phyloP scores from a whole-genome alignment of 1,284 basidiomycete species.

The Afroboletus lepidellus region DNA sequence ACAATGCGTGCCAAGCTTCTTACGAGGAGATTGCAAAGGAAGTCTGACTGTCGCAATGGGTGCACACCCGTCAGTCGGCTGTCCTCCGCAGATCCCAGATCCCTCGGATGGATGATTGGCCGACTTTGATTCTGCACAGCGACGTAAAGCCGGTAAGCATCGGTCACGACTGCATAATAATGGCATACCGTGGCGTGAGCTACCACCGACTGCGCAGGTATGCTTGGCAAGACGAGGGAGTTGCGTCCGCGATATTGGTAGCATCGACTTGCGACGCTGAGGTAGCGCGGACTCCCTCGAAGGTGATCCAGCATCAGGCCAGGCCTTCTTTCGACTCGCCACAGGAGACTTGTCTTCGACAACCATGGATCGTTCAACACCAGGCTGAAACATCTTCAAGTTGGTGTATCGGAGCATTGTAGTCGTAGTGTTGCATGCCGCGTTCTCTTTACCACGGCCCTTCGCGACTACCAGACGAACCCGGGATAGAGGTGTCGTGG shows the following conservation, averaged over 20 bases:
- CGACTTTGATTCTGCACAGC: slow-evolving; percentile 10
- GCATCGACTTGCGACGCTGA: slow-evolving; percentile 11
- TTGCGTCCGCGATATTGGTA: slow-evolving; percentile 10
- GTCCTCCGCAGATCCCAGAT: slow-evolving; percentile 15
- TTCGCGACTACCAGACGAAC: background rate
- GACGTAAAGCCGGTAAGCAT: slow-evolving; percentile 8
- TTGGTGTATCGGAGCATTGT: slow-evolving; percentile 9
- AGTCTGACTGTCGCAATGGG: background rate
- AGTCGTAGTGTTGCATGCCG: slow-evolving; percentile 1
- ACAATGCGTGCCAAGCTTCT: background rate
- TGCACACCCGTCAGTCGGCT: background rate
- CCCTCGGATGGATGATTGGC: slow-evolving; percentile 4
- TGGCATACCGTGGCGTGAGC: slow-evolving; percentile 8
- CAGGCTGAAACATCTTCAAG: slow-evolving; percentile 9
- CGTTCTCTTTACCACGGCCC: slow-evolving; percentile 23
- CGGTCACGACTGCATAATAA: background rate
- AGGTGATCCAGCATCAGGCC: slow-evolving; percentile 2
- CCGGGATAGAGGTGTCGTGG: background rate
- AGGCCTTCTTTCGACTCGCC: slow-evolving; percentile 7
- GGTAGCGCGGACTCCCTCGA: background rate
- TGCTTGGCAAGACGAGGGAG: background rate
- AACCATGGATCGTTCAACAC: slow-evolving; percentile 6
- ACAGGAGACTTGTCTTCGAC: background rate
- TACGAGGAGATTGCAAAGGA: slow-evolving; percentile 8
- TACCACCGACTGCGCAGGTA: background rate